Evolutionary conservation across 1,284 basidiomycete genomes (phyloP).

Genomic region (Ustilago sp.): DNA sequence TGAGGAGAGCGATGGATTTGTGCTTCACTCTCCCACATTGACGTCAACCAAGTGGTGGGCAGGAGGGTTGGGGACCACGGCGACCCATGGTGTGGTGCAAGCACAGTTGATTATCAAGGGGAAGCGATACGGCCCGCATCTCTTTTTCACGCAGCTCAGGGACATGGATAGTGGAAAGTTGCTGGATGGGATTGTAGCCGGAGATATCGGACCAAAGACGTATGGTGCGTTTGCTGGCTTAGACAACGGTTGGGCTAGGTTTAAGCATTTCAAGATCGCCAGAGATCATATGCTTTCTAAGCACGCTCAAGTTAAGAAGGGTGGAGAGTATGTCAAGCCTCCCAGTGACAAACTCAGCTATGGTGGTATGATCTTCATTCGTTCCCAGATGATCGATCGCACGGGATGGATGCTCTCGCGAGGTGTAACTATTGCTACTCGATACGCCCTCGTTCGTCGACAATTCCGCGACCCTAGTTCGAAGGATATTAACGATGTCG

Average conservation of each 20-base stretch:
- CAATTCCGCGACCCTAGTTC: slow-evolving; percentile 72
- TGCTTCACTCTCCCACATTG: slow-evolving; percentile 80
- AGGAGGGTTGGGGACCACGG: slow-evolving; percentile 78
- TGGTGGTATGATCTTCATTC: slow-evolving; percentile 74
- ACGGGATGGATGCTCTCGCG: slow-evolving; percentile 76
- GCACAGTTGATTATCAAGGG: slow-evolving; percentile 80
- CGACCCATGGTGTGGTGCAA: slow-evolving; percentile 83
- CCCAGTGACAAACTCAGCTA: slow-evolving; percentile 81
- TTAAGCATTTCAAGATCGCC: slow-evolving; percentile 80
- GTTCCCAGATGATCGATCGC: slow-evolving; percentile 74
- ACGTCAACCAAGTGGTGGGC: slow-evolving; percentile 86
- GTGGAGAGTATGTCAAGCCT: slow-evolving; percentile 78
- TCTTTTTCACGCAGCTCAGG: slow-evolving; percentile 75
- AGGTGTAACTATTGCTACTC: slow-evolving; percentile 79
- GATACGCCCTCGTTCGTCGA: slow-evolving; percentile 80
- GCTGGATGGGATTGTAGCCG: slow-evolving; percentile 77
- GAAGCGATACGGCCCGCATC: slow-evolving; percentile 79
- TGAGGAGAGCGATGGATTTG: slow-evolving; percentile 77
- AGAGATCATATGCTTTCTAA: slow-evolving; percentile 80
- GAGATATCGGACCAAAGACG: slow-evolving; percentile 78
- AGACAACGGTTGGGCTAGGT: slow-evolving; percentile 79
- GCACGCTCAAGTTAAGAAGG: slow-evolving; percentile 78
- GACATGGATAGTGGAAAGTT: slow-evolving; percentile 74
- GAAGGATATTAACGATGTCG: slow-evolving; percentile 70
- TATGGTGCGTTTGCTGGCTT: slow-evolving; percentile 74